These are phyloP conservation scores for Phycomyces nitens DNA, from an alignment of 192 early-diverging fungal genomes.

Conservation along the genomic window DNA sequence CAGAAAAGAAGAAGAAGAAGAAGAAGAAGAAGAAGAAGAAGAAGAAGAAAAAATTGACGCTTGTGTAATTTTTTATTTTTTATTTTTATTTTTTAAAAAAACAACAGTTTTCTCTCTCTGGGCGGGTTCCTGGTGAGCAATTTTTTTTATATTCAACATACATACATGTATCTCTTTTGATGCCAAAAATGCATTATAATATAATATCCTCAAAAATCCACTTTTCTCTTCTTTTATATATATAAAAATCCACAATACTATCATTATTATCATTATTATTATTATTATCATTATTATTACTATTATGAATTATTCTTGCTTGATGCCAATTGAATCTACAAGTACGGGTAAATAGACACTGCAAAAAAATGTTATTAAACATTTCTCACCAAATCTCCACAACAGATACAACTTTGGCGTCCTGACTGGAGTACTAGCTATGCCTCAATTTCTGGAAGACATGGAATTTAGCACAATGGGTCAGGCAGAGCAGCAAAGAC, in stretches of 20 bases:
- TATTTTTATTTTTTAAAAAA: too few relatives aligned
- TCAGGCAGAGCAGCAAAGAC: background rate
- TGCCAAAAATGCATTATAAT: too few relatives aligned
- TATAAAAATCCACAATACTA: too few relatives aligned
- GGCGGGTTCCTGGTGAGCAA: conserved; percentile 28
- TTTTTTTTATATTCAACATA: background rate
- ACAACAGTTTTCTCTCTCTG: conserved; percentile 23
- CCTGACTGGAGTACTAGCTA: conserved; percentile 30
- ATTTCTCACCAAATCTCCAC: background rate
- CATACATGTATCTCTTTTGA: background rate
- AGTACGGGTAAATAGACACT: background rate
- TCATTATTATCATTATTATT: conserved; percentile 1
- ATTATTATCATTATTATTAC: background rate
- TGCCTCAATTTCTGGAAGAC: conserved; percentile 20
- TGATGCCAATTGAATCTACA: background rate
- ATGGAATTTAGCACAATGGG: background rate
- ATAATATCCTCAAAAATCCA: too few relatives aligned
- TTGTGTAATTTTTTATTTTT: too few relatives aligned
- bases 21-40: too few relatives aligned
- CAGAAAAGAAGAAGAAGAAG: too few relatives aligned
- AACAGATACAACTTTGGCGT: conserved; percentile 36
- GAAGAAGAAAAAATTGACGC: too few relatives aligned
- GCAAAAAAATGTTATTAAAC: background rate
- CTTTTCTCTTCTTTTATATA: too few relatives aligned
- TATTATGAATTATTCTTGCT: conserved; percentile 6